Conservation (phyloP, 1,284 basidiomycete genomes). For the Agroathelia rolfsii region DNA sequence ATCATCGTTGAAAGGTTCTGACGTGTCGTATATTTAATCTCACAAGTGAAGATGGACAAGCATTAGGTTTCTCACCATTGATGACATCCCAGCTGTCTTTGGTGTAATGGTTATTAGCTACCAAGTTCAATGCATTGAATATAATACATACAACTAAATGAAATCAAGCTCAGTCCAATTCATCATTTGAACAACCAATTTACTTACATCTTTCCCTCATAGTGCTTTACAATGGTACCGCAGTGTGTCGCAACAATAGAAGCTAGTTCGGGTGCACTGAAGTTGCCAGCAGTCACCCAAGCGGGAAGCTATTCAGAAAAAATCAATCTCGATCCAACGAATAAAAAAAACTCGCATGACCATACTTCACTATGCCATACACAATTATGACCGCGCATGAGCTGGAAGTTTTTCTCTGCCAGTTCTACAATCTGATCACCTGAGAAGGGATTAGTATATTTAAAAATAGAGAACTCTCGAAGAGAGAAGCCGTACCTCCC, state of each 20-base stretch:
- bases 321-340: slow-evolving; percentile 11
- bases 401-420: slow-evolving; percentile 15
- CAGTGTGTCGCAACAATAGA: slow-evolving; percentile 14
- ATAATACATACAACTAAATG: slow-evolving; percentile 5
- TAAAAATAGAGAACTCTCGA: too few species aligned
- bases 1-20: slow-evolving; percentile 16
- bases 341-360: not conserved
- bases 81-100: slow-evolving; percentile 13
- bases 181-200: not conserved
- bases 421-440: slow-evolving; percentile 18
- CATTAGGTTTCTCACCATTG: slow-evolving; percentile 9
- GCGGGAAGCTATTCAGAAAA: slow-evolving; percentile 17
- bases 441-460: too few species aligned
- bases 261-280: slow-evolving; percentile 13
- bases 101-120: not conserved
- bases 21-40: too few species aligned
- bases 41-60: too few species aligned
- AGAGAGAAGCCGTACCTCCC: too few species aligned
- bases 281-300: slow-evolving; percentile 15
- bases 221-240: slow-evolving; percentile 13
- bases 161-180: too few species aligned
- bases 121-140: too few species aligned
- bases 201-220: slow-evolving; percentile 11
- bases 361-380: not conserved
- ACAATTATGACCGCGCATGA: slow-evolving; percentile 7